phyloP scores from a whole-genome alignment of 257 asterid genomes.

The Solanum sejunctum region DNA sequence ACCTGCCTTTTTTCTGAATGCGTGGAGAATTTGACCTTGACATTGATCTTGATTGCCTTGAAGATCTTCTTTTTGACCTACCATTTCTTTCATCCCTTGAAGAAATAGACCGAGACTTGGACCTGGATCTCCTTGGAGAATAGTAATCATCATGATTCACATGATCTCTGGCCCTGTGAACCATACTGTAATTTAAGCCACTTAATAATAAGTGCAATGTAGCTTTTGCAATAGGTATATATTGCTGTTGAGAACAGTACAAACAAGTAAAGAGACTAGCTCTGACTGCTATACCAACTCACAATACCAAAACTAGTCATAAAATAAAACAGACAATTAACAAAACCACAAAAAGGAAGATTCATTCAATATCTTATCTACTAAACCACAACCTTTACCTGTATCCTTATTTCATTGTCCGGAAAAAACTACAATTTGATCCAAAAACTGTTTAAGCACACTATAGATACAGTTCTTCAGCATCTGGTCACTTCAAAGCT shows the following conservation, averaged over 20 bases:
- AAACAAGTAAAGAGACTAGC: background rate
- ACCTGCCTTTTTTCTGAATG: slow-evolving; percentile 16
- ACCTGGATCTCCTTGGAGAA: slow-evolving; percentile 45
- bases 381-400: slow-evolving; percentile 73
- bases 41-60: slow-evolving; percentile 34
- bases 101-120: slow-evolving; percentile 49
- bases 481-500: slow-evolving; percentile 49
- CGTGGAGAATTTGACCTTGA: slow-evolving; percentile 48
- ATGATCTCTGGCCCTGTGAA: slow-evolving; percentile 29
- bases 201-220: background rate
- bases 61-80: slow-evolving; percentile 27
- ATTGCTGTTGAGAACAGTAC: background rate
- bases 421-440: slow-evolving; percentile 47
- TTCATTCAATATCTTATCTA: slow-evolving; percentile 21
- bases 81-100: slow-evolving; percentile 28
- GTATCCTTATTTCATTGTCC: slow-evolving; percentile 48
- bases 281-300: slow-evolving; percentile 1
- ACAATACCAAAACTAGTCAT: background rate
- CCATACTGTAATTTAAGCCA: background rate
- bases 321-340: background rate
- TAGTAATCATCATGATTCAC: slow-evolving; percentile 25
- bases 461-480: slow-evolving; percentile 56
- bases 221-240: background rate
- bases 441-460: slow-evolving; percentile 59
- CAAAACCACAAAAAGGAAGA: slow-evolving; percentile 3